phyloP scores from a whole-genome alignment of 192 early-diverging fungal genomes.

The Haplosporangium gracile region DNA sequence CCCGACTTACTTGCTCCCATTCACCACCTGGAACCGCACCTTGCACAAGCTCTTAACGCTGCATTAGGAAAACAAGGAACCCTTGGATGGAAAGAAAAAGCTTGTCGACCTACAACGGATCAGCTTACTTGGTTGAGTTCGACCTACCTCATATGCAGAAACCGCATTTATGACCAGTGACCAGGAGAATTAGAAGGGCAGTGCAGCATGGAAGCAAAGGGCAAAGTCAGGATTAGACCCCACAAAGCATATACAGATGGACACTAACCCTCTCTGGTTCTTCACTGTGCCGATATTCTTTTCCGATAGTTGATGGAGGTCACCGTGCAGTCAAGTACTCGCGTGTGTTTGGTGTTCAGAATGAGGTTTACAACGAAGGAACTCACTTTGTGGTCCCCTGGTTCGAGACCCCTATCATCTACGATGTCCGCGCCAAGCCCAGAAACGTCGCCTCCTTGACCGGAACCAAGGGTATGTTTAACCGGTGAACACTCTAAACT shows the following conservation, averaged over 20 bases:
- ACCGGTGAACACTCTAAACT: background rate
- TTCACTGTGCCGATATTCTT: background rate
- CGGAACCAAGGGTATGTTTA: constrained; percentile 87
- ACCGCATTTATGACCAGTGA: background rate
- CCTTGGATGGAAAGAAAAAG: background rate
- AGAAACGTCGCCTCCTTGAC: constrained; percentile 96
- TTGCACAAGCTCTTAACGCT: background rate
- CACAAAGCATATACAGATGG: background rate
- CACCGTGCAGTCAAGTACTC: constrained; percentile 98
- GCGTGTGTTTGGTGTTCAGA: constrained; percentile 86
- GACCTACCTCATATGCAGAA: background rate
- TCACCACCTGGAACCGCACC: background rate
- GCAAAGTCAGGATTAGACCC: background rate
- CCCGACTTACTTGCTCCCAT: background rate
- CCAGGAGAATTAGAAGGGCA: background rate
- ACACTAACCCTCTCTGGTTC: background rate
- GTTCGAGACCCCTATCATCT: constrained; percentile 94
- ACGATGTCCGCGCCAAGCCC: constrained; percentile 97
- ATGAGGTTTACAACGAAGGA: constrained; percentile 89
- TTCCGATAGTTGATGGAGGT: constrained; percentile 92
- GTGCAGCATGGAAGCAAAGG: background rate
- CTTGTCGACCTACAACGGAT: too few relatives aligned
- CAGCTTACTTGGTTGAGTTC: too few relatives aligned
- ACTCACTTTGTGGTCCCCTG: constrained; percentile 95
- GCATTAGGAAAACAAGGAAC: background rate